A percentile compares a stretch with the other conserved stretches of the same genome.
phyloP scores from a whole-genome alignment of 1,284 basidiomycete species.

The Pseudomicrostroma phylloplanum region DNA sequence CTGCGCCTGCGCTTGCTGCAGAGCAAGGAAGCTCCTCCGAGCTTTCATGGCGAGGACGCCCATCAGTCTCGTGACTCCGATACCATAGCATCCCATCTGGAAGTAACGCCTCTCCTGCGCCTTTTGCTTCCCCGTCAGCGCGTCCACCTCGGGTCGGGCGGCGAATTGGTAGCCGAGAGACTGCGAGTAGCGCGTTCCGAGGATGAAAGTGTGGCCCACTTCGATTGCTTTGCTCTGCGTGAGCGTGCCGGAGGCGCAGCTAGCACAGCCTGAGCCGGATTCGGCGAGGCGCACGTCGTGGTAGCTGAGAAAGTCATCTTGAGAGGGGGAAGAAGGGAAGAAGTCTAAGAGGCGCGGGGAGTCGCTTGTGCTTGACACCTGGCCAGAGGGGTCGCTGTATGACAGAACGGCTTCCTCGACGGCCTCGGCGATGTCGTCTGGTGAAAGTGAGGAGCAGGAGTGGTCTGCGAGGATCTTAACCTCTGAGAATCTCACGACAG shows the following conservation, averaged over 20 bases:
- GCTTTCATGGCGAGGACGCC: conserved; percentile 44
- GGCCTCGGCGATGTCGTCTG: conserved; percentile 26
- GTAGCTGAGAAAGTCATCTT: neutral
- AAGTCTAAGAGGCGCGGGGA: neutral
- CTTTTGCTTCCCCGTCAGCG: neutral
- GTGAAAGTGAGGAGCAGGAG: conserved; percentile 29
- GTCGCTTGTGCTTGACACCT: neutral
- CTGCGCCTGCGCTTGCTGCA: neutral
- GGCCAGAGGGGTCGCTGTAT: conserved; percentile 2
- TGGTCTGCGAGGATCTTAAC: conserved; percentile 26
- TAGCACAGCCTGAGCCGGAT: neutral
- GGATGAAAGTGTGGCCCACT: conserved; percentile 51
- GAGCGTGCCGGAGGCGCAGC: conserved; percentile 20
- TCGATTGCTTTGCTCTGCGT: conserved; percentile 44
- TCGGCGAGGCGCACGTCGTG: neutral
- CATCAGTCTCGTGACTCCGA: conserved; percentile 50
- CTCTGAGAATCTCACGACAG: conserved; percentile 25
- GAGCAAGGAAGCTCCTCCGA: neutral
- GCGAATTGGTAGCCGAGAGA: conserved; percentile 36
- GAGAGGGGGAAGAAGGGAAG: neutral
- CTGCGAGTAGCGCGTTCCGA: conserved; percentile 48
- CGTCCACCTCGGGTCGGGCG: neutral
- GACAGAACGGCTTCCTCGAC: conserved; percentile 10
- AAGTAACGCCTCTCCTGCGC: conserved; percentile 15
- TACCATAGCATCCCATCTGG: conserved; percentile 53